These are phyloP conservation scores for Malassezia globosa DNA, from an alignment of 1,284 basidiomycete genomes.

Conservation along the genomic window DNA sequence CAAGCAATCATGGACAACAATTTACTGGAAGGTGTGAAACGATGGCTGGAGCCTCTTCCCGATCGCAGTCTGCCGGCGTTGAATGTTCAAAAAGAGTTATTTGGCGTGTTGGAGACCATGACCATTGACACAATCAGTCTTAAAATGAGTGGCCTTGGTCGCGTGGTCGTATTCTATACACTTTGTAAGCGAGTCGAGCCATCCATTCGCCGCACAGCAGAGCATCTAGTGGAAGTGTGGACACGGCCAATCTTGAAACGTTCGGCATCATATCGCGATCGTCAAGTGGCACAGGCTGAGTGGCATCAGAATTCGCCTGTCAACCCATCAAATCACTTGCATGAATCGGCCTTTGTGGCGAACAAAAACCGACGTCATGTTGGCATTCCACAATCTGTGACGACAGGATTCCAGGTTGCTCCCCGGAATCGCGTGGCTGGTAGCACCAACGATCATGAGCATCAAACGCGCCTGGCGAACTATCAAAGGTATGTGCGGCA, in stretches of 20 bases:
- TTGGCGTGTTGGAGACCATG: conserved; percentile 66
- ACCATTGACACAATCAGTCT: conserved; percentile 81
- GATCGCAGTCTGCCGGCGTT: conserved; percentile 84
- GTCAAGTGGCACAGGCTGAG: conserved; percentile 31
- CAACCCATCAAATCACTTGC: conserved; percentile 16
- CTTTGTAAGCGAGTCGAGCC: conserved; percentile 73
- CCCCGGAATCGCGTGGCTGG: conserved; percentile 24
- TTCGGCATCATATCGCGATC: conserved; percentile 39
- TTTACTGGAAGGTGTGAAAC: conserved; percentile 73
- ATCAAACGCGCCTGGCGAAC: conserved; percentile 32
- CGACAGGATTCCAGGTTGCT: conserved; percentile 31
- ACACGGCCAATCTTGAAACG: conserved; percentile 43
- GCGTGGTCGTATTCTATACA: conserved; percentile 87
- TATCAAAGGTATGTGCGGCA: conserved; percentile 17
- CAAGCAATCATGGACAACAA: conserved; percentile 94
- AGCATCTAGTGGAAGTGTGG: conserved; percentile 59
- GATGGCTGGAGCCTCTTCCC: conserved; percentile 88
- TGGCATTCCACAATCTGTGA: conserved; percentile 33
- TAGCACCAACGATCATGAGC: conserved; percentile 23
- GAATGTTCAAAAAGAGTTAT: conserved; percentile 88
- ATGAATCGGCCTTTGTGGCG: background rate
- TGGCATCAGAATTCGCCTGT: conserved; percentile 27
- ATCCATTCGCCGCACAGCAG: conserved; percentile 66
- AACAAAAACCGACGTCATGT: conserved; percentile 25
- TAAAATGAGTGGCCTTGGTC: conserved; percentile 83